phyloP scores from a whole-genome alignment of 2,329 filamentous ascomycete genomes.

The Pseudogymnoascus pannorum region DNA sequence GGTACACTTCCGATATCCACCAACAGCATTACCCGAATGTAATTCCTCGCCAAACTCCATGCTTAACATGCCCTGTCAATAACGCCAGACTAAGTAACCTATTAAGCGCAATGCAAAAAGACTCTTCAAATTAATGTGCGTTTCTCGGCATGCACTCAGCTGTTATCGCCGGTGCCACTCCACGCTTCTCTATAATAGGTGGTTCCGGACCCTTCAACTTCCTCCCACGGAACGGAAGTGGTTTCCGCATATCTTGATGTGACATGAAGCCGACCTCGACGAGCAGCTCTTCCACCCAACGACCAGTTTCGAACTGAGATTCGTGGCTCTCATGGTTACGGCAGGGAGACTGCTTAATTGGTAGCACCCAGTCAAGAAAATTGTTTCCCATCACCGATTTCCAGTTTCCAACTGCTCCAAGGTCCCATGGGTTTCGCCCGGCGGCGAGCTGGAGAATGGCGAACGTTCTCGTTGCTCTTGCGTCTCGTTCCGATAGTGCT shows the following conservation, averaged over 20 bases:
- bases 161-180: background rate
- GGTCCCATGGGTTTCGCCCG: slow-evolving; percentile 80
- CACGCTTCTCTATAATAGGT: background rate
- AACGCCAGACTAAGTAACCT: background rate
- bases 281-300: slow-evolving; percentile 50
- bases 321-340: slow-evolving; percentile 56
- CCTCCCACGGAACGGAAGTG: background rate
- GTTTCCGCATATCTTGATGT: slow-evolving; percentile 10
- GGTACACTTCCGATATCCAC: slow-evolving; percentile 2
- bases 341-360: slow-evolving; percentile 68
- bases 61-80: background rate
- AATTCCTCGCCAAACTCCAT: background rate
- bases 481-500: slow-evolving; percentile 21
- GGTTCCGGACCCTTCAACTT: background rate
- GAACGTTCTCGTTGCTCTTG: slow-evolving; percentile 56
- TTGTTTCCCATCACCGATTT: slow-evolving; percentile 70
- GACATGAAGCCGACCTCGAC: slow-evolving; percentile 14
- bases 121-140: background rate
- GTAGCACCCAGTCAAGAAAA: slow-evolving; percentile 71
- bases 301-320: slow-evolving; percentile 63
- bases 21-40: background rate
- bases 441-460: slow-evolving; percentile 67
- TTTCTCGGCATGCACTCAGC: slow-evolving; percentile 1
- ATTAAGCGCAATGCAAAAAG: background rate
- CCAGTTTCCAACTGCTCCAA: slow-evolving; percentile 65